Conservation (phyloP, 2,329 filamentous ascomycete genomes). For the Venturia nashicola region DNA sequence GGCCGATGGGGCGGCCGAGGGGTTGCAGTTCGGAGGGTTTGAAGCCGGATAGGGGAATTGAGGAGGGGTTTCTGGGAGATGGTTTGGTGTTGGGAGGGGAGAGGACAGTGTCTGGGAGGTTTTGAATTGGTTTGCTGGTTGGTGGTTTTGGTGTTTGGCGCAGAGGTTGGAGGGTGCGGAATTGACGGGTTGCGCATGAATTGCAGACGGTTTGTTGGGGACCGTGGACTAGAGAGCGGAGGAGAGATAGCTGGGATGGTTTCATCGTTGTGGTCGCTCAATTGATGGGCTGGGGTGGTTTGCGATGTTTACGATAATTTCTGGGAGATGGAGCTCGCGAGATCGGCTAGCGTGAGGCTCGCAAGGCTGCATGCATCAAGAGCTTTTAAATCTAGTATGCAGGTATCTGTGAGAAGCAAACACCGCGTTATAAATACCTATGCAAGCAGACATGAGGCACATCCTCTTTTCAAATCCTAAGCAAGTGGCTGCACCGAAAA, state of each 20-base stretch:
- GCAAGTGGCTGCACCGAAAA: not conserved
- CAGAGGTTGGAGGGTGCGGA: constrained; percentile 1
- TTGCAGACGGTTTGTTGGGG: not conserved
- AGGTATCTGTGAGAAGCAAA: too few relatives aligned
- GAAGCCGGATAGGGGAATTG: not conserved
- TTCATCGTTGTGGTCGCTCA: constrained; percentile 3
- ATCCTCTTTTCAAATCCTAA: too few relatives aligned
- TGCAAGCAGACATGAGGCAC: too few relatives aligned
- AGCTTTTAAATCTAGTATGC: too few relatives aligned
- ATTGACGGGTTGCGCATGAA: constrained; percentile 5
- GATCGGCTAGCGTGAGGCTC: not conserved
- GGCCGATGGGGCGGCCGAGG: constrained; percentile 66
- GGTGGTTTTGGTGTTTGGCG: not conserved
- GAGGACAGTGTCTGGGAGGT: not conserved
- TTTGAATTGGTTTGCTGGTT: not conserved
- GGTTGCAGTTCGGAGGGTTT: constrained; percentile 26
- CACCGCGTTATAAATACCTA: too few relatives aligned
- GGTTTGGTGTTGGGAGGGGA: not conserved
- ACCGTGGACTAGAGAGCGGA: not conserved
- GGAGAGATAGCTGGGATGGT: constrained; percentile 3
- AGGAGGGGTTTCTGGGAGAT: not conserved
- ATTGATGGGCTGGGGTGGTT: not conserved
- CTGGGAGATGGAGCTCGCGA: not conserved
- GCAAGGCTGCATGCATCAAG: not conserved
- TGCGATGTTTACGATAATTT: not conserved